These are phyloP conservation scores for Yamadazyma jaroonii DNA, from an alignment of 1,139 yeast species.

Conservation along the genomic window DNA sequence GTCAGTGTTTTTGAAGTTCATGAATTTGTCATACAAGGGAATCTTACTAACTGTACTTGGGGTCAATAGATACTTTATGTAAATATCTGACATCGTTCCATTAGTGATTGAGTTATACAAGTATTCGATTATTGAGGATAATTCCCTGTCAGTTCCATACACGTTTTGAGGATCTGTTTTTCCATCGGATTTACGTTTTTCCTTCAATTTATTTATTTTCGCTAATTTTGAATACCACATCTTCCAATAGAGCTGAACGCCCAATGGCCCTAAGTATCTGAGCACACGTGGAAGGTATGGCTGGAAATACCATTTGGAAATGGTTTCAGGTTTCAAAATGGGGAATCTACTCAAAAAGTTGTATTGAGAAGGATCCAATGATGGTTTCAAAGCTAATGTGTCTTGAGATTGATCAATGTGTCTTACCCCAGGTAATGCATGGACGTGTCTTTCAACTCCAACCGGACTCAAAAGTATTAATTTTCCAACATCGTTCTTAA, in stretches of 20 bases:
- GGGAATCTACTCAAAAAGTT: conserved; percentile 48
- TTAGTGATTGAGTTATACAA: conserved; percentile 58
- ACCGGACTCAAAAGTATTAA: conserved; percentile 84
- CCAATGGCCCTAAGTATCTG: conserved; percentile 50
- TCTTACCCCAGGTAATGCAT: conserved; percentile 36
- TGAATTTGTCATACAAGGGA: conserved; percentile 69
- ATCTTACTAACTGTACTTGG: conserved; percentile 76
- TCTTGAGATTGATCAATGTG: conserved; percentile 33
- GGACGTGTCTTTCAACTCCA: conserved; percentile 76
- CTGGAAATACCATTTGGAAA: conserved; percentile 40
- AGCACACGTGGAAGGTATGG: conserved; percentile 45
- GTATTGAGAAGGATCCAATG: conserved; percentile 36
- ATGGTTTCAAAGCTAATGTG: conserved; percentile 22
- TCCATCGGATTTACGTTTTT: conserved; percentile 19
- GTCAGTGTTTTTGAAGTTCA: conserved; percentile 16
- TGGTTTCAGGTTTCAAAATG: conserved; percentile 26
- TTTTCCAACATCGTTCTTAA: conserved; percentile 48
- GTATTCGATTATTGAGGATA: conserved; percentile 50
- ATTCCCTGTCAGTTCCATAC: conserved; percentile 44
- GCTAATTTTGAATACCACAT: conserved; percentile 46
- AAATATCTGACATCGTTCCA: conserved; percentile 64
- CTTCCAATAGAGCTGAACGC: conserved; percentile 40
- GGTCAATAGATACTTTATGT: conserved; percentile 60
- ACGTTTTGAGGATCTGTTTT: conserved; percentile 28
- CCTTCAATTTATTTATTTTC: conserved; percentile 42